Base-by-base conservation (phyloP, 169 alveolate species). In the Plasmodium sp. region DNA sequence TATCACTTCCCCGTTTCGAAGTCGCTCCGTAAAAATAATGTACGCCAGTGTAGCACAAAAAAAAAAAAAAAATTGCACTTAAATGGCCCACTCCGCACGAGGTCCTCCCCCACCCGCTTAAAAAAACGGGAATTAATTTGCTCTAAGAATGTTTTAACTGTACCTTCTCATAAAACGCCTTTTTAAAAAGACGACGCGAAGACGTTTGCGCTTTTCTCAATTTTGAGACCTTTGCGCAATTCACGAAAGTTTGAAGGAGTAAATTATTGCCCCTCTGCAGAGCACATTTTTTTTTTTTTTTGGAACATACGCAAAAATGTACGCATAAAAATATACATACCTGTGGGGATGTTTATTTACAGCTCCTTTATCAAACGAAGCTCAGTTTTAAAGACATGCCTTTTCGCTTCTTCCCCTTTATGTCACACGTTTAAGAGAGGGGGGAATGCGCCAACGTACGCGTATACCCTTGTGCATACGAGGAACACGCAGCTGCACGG, bases 31-130 rank as follows among this genome's bases (percentile, higher is more conserved):
- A 36, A 33, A 79, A 79, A 18, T 12, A 31, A 31, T 5, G 54
- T 79, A 79, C 18, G 6, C 73, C 48, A 12, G 5, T 27, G 56
- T 16, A 36, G n/a, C 56, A 79, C 18, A 79, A 34, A 27, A 77
- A 77, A 31, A 79, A 79, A 79, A 79, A 79, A 43, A 79, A 79
- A 79, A 43, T 43, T 22, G 31, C 54, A 79, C 39, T 79, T 43
- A 79, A 18, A 39, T 43, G 12, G 36, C 36, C 6, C 77, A 62
- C 31, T 18, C 77, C 39, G 22, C 77, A 62, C 36, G 77, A 62
- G 14, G 54, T 27, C 43, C 27, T 62, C 84, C 56, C 58, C 6
- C 22, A 39, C 5, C 84, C 54, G 43, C 9, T 31, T 34, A 12
- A 31, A 77, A 77, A 77, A 77, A 77, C 22, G 22, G 58, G 51